These are phyloP conservation scores for Fraxinus americana DNA, from an alignment of 257 asterid species.

Conservation along the genomic window DNA sequence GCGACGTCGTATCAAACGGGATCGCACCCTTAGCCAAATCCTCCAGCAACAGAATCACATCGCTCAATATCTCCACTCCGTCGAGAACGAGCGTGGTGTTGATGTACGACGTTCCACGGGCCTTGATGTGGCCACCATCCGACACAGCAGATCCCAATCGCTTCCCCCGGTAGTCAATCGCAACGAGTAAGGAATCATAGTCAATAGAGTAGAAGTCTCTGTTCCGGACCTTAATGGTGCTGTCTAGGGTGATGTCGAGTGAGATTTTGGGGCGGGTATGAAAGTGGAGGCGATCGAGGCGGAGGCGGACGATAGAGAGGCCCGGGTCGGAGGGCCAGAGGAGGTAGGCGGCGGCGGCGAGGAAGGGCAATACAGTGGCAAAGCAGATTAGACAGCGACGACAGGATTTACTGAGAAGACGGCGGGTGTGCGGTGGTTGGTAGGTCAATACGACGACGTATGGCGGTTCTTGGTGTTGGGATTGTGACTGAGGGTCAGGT, in stretches of 20 bases:
- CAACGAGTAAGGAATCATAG: constrained; percentile 50
- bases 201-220: constrained; percentile 64
- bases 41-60: constrained; percentile 60
- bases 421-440: constrained; percentile 45
- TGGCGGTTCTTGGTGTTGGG: constrained; percentile 28
- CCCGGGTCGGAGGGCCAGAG: constrained; percentile 86
- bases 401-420: constrained; percentile 39
- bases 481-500: constrained; percentile 30
- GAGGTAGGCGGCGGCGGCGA: constrained; percentile 54
- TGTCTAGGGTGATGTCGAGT: constrained; percentile 64
- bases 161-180: constrained; percentile 73
- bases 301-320: constrained; percentile 65
- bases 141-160: constrained; percentile 66
- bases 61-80: constrained; percentile 60
- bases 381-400: constrained; percentile 46
- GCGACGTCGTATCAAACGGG: constrained; percentile 64
- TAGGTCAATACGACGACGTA: constrained; percentile 62
- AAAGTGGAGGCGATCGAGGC: constrained; percentile 56
- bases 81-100: constrained; percentile 79
- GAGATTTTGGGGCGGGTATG: constrained; percentile 53
- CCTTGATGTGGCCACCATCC: constrained; percentile 52
- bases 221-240: constrained; percentile 62
- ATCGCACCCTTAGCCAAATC: constrained; percentile 72
- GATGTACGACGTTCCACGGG: constrained; percentile 63
- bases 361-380: constrained; percentile 45